Conservation (phyloP, 2,329 filamentous ascomycete species). For the Penicillium verrucosum region DNA sequence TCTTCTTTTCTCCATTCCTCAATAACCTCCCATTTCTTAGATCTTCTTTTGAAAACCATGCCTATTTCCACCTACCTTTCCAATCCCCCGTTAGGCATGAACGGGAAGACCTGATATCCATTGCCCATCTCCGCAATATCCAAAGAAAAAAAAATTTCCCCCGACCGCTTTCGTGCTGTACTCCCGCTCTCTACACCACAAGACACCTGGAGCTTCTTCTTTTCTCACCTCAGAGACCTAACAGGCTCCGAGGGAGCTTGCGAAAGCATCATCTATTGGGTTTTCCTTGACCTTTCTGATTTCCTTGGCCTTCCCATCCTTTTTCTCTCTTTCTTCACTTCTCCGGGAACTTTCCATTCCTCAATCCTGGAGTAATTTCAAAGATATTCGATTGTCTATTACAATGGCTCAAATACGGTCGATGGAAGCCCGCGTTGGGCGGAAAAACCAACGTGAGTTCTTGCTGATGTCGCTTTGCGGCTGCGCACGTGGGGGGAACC, state of each 20-base stretch:
- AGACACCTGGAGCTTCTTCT: constrained; percentile 12
- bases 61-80: constrained; percentile 33
- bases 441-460: constrained; percentile 51
- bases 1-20: constrained; percentile 16
- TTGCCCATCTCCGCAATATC: constrained; percentile 14
- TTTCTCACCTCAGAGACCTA: constrained; percentile 6
- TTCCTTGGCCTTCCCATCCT: background rate
- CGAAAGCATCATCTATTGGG: constrained; percentile 2
- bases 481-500: constrained; percentile 22
- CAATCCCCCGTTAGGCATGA: constrained; percentile 47
- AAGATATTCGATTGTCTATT: constrained; percentile 13
- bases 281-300: background rate
- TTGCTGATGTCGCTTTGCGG: constrained; percentile 2
- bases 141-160: constrained; percentile 30
- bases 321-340: constrained; percentile 11
- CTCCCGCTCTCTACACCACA: constrained; percentile 1
- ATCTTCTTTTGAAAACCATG: constrained; percentile 35
- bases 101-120: constrained; percentile 38
- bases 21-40: constrained; percentile 23
- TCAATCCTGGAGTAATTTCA: background rate
- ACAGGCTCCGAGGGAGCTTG: constrained; percentile 26
- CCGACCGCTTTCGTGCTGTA: constrained; percentile 28
- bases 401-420: constrained; percentile 44
- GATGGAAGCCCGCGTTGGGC: constrained; percentile 48
- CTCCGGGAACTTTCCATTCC: background rate